These are phyloP conservation scores for Lecanoromycetidae sp. DNA, from an alignment of 2,329 filamentous ascomycete species.

Conservation along the genomic window DNA sequence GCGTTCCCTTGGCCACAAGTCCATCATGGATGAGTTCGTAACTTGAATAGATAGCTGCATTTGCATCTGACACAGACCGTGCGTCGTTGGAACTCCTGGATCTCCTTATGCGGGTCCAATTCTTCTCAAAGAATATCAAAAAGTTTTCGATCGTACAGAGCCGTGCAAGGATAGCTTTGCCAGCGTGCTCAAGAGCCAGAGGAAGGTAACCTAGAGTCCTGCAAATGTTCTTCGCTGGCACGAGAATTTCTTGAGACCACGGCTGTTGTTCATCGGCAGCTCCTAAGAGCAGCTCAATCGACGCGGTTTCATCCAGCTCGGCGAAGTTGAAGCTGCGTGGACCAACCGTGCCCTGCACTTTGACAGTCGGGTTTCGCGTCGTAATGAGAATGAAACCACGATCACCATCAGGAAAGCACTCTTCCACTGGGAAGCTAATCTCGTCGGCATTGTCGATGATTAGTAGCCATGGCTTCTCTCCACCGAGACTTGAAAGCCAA, in stretches of 20 bases:
- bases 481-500: conserved; percentile 20
- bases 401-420: conserved; percentile 22
- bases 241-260: conserved; percentile 16
- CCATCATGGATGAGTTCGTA: conserved; percentile 22
- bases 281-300: conserved; percentile 21
- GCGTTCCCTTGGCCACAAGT: conserved; percentile 17
- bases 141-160: conserved; percentile 18
- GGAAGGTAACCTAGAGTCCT: conserved; percentile 22
- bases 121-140: conserved; percentile 16
- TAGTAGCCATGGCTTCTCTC: conserved; percentile 19
- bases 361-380: conserved; percentile 21
- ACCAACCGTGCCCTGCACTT: conserved; percentile 20
- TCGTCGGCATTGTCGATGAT: conserved; percentile 26
- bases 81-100: conserved; percentile 2
- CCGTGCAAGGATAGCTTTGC: conserved; percentile 18
- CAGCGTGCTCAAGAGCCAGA: conserved; percentile 22
- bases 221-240: conserved; percentile 18
- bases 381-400: conserved; percentile 23
- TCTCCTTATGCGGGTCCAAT: conserved; percentile 14
- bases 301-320: conserved; percentile 18
- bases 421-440: conserved; percentile 15
- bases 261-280: conserved; percentile 17
- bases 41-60: conserved; percentile 22
- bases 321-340: conserved; percentile 19
- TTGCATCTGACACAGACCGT: conserved; percentile 6